Evolutionary conservation across 352 stramenopile species (phyloP).

Genomic region (Pythium angustatum): DNA sequence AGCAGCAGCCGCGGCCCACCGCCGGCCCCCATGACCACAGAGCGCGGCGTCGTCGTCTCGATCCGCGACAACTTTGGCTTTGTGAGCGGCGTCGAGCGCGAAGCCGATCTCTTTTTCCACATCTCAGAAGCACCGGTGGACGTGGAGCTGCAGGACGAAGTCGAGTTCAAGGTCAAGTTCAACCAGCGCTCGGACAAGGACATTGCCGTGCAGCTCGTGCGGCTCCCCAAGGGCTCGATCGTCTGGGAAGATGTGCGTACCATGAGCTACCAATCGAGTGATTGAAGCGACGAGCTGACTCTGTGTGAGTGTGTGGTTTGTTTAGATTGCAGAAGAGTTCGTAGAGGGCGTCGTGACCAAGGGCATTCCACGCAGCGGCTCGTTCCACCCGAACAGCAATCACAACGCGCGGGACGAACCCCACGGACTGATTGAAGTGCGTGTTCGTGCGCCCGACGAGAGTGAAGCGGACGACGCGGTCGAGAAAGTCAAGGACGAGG

Average conservation of each 20-base stretch:
- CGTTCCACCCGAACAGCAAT: constrained; percentile 42
- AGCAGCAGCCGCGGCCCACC: constrained; percentile 11
- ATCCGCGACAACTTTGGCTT: constrained; percentile 41
- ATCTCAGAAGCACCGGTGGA: constrained; percentile 74
- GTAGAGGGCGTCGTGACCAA: constrained; percentile 68
- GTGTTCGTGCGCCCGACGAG: background rate
- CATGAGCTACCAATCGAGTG: background rate
- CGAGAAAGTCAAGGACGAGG: constrained; percentile 4
- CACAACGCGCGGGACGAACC: constrained; percentile 37
- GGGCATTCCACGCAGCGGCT: constrained; percentile 41
- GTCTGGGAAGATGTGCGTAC: constrained; percentile 56
- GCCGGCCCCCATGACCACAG: constrained; percentile 14
- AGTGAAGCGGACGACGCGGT: constrained; percentile 14
- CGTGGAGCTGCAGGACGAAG: constrained; percentile 67
- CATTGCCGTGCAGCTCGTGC: constrained; percentile 65
- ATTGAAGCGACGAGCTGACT: background rate
- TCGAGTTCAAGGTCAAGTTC: constrained; percentile 73
- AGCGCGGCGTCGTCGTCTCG: constrained; percentile 31
- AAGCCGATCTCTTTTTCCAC: constrained; percentile 83
- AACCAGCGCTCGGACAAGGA: constrained; percentile 78
- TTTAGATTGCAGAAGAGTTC: constrained; percentile 41
- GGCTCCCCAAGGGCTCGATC: constrained; percentile 72
- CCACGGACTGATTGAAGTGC: constrained; percentile 51
- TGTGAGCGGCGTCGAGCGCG: constrained; percentile 54
- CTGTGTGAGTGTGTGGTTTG: background rate